Percentiles rank a stretch among this genome's conserved stretches.
phyloP scores from a whole-genome alignment of 768 basidiomycete genomes.

The Hysterangium stoloniferum region DNA sequence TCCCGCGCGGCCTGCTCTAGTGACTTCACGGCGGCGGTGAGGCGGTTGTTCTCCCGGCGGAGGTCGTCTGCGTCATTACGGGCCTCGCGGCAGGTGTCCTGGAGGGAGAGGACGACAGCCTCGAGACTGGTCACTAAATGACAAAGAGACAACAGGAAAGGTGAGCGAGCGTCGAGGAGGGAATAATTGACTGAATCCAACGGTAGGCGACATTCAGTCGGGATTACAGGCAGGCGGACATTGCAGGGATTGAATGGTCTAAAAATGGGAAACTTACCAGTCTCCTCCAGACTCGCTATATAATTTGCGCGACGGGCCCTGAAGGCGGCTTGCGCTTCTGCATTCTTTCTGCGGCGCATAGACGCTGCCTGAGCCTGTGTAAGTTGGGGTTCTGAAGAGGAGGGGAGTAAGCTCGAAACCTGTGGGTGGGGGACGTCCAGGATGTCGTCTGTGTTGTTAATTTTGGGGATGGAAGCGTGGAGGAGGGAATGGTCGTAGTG shows the following conservation, averaged over 20 bases:
- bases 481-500: conserved; percentile 17
- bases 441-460: conserved; percentile 18
- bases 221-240: conserved; percentile 4
- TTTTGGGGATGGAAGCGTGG: conserved; percentile 12
- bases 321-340: conserved; percentile 83
- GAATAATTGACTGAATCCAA: too few species aligned
- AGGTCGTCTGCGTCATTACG: conserved; percentile 54
- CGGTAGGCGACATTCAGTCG: conserved; percentile 10
- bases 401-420: too few species aligned
- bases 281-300: conserved; percentile 81
- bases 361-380: conserved; percentile 12
- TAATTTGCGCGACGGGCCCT: conserved; percentile 58
- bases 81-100: conserved; percentile 70
- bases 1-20: conserved; percentile 53
- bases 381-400: conserved; percentile 28
- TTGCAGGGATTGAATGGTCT: too few species aligned
- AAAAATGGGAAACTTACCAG: conserved; percentile 31
- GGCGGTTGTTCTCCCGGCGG: conserved; percentile 54
- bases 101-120: conserved; percentile 75
- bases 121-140: conserved; percentile 69
- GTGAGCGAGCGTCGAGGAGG: neutral
- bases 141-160: neutral
- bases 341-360: conserved; percentile 54
- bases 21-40: conserved; percentile 21
- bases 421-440: conserved; percentile 33